These are phyloP conservation scores for Nemania serpens DNA, from an alignment of 2,329 filamentous ascomycete genomes.

Conservation along the genomic window DNA sequence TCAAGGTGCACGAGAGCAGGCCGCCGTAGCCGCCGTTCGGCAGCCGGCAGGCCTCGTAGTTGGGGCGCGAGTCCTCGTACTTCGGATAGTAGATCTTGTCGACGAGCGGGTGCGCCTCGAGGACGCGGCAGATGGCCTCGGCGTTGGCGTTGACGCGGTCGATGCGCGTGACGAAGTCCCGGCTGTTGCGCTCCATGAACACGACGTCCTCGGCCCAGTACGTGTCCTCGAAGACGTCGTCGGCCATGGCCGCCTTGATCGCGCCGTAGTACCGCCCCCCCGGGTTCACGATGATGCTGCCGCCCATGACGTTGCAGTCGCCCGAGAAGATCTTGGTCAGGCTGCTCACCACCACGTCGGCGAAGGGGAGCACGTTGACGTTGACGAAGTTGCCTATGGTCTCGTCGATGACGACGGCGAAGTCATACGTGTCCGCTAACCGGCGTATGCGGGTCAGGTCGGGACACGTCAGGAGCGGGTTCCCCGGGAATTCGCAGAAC, in stretches of 20 bases:
- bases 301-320: constrained; percentile 98
- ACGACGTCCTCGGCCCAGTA: constrained; percentile 94
- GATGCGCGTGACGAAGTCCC: constrained; percentile 84
- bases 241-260: constrained; percentile 68
- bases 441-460: constrained; percentile 80
- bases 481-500: constrained; percentile 95
- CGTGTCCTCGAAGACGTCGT: constrained; percentile 76
- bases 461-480: constrained; percentile 84
- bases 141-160: constrained; percentile 85
- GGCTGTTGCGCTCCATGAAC: constrained; percentile 94
- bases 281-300: constrained; percentile 69
- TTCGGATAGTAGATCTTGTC: constrained; percentile 89
- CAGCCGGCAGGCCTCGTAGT: constrained; percentile 80
- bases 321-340: constrained; percentile 97
- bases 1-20: constrained; percentile 82
- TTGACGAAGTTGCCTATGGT: constrained; percentile 97
- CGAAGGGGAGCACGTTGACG: constrained; percentile 85
- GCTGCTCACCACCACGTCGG: constrained; percentile 91
- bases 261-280: constrained; percentile 70
- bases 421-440: constrained; percentile 82
- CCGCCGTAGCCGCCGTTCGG: constrained; percentile 85
- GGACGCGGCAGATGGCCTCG: constrained; percentile 76
- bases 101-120: constrained; percentile 65
- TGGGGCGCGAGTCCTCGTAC: constrained; percentile 66
- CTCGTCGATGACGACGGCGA: constrained; percentile 91